phyloP scores from a whole-genome alignment of 192 early-diverging fungal genomes.

The Entomortierella beljakovae region DNA sequence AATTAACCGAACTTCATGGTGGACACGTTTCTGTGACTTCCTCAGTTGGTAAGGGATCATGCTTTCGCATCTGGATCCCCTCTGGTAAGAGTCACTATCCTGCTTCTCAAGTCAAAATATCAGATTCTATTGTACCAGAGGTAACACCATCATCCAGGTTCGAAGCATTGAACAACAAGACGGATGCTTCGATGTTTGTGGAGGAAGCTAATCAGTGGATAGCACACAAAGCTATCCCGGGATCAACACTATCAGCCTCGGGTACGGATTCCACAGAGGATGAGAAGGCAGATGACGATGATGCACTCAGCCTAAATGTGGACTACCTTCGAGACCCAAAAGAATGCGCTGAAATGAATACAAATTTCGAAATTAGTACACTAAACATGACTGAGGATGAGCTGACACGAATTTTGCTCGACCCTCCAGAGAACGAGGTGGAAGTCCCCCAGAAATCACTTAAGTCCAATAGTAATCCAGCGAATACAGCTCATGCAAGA shows the following conservation, averaged over 20 bases:
- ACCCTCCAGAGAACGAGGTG: slow-evolving; percentile 13
- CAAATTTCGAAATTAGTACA: slow-evolving; percentile 28
- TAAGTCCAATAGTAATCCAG: neutral
- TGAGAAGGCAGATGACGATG: slow-evolving; percentile 26
- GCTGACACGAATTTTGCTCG: slow-evolving; percentile 32
- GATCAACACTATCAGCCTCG: slow-evolving; percentile 30
- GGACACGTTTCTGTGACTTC: slow-evolving; percentile 58
- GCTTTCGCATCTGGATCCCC: slow-evolving; percentile 63
- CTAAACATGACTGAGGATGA: slow-evolving; percentile 27
- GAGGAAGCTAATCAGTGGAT: slow-evolving; percentile 52
- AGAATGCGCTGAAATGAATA: slow-evolving; percentile 15
- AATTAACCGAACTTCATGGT: slow-evolving; percentile 65
- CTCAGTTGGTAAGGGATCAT: slow-evolving; percentile 57
- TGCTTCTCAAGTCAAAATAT: slow-evolving; percentile 44
- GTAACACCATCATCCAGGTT: neutral
- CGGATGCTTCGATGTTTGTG: slow-evolving; percentile 36
- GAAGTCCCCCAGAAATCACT: neutral
- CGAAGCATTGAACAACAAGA: slow-evolving; percentile 43
- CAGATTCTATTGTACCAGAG: slow-evolving; percentile 11
- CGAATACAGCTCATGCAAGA: neutral
- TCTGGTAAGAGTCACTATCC: slow-evolving; percentile 62
- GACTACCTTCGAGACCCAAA: slow-evolving; percentile 29
- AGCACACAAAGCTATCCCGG: slow-evolving; percentile 32
- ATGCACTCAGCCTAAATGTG: slow-evolving; percentile 5
- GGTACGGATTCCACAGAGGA: slow-evolving; percentile 53